Base-by-base conservation (phyloP, 495 filamentous ascomycete genomes). In the Penicillium mononematosum region DNA sequence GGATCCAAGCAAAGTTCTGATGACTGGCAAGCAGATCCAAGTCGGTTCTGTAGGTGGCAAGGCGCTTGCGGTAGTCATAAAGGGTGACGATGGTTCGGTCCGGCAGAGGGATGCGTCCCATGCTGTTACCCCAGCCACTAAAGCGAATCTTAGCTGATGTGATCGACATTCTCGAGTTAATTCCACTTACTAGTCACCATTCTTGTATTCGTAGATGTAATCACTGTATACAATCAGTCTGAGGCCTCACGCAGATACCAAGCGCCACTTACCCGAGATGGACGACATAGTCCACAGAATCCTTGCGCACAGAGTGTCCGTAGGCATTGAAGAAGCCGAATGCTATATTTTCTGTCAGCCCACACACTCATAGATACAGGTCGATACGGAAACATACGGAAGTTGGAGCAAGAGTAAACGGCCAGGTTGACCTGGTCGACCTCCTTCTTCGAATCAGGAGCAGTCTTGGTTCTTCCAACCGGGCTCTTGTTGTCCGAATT, bases 151-250 rank as follows among this genome's bases (percentile, higher is more conserved):
- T 25, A 45, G 43, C 43, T 45, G 43, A 45, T 45, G 22, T 16
- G 0, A 11, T 45, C 20, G 43, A 45, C 8, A 45, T 25, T 27
- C 19, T 45, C 43, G 19, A 27, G 12, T 24, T 14, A 11, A 45
- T 27, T 83, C 79, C n/a, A 82, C 72, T 32, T 83, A 60, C 5
- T 55, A 47, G 2, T 54, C 70, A n/a, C 79, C 79, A 17, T 79
- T 74, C 29, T 69, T 71, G 44, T 81, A 83, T 64, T 89, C 85
- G 65, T 89, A 88, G 65, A 87, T 86, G 65, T 88, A 88, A 64
- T 89, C 86, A 20, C 84, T 84, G 12, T 16, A 45, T 27, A 45
- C 22, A 45, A 45, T 45, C 43, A 45, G 43, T 45, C 25, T 45
- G 43, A 45, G 43, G 0, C 8, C 22, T 45, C 10, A 45, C n/a